A percentile compares a stretch with the other conserved stretches of the same genome.
phyloP scores from a whole-genome alignment of 208 protist genomes.

The Phytomonas sp. region DNA sequence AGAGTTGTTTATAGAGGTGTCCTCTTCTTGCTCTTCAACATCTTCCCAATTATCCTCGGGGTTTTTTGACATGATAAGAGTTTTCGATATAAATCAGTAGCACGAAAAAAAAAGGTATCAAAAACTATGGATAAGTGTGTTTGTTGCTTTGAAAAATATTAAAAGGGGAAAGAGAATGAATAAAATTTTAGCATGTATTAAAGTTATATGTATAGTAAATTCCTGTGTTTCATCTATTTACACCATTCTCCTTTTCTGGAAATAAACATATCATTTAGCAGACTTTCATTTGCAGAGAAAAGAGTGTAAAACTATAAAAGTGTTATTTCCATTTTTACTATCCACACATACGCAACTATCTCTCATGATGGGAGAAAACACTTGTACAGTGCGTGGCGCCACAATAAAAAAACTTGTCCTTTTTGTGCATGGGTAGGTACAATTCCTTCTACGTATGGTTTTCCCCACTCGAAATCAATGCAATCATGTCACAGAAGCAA shows the following conservation, averaged over 20 bases:
- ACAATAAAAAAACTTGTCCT: not conserved
- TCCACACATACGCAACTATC: not conserved
- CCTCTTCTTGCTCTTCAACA: slow-evolving; percentile 81
- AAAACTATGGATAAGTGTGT: slow-evolving; percentile 14
- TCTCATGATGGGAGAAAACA: not conserved
- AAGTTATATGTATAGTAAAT: not conserved
- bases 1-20: slow-evolving; percentile 91
- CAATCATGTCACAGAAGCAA: not conserved
- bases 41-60: slow-evolving; percentile 72
- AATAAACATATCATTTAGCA: not conserved
- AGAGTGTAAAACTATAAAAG: not conserved
- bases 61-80: slow-evolving; percentile 11
- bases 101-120: slow-evolving; percentile 6
- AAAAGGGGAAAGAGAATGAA: slow-evolving; percentile 9
- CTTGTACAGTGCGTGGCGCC: not conserved
- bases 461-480: not conserved
- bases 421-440: not conserved
- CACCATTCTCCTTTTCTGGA: not conserved
- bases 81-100: slow-evolving; percentile 8
- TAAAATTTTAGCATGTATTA: not conserved
- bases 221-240: not conserved
- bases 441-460: not conserved
- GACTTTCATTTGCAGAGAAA: not conserved
- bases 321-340: not conserved
- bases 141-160: slow-evolving; percentile 16